Conservation (phyloP, 805 yeast genomes). For the Barnettozyma californica region DNA sequence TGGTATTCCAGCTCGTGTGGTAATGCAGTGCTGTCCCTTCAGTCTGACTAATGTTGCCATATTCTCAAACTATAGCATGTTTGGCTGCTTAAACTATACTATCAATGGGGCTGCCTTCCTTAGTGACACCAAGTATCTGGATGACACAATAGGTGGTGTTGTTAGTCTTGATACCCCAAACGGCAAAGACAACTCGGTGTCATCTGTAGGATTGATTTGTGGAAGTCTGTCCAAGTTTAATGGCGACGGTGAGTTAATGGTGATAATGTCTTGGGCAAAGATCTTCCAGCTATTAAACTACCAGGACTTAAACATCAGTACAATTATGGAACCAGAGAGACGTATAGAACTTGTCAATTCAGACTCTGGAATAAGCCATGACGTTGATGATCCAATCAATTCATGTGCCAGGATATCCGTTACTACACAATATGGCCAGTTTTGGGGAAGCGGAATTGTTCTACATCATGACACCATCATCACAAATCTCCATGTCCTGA, state of each 20-base stretch:
- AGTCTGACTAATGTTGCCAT: conserved; percentile 26
- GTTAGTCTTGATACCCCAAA: conserved; percentile 11
- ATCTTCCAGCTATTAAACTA: conserved; percentile 14
- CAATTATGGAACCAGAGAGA: not conserved
- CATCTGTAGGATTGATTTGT: conserved; percentile 21
- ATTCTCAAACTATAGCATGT: conserved; percentile 20
- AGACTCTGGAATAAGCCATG: not conserved
- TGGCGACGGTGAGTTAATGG: conserved; percentile 26
- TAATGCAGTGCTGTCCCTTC: conserved; percentile 25
- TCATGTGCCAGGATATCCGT: conserved; percentile 24
- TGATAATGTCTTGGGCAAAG: conserved; percentile 23
- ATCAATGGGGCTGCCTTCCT: conserved; percentile 17
- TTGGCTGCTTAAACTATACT: conserved; percentile 17
- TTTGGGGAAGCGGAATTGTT: conserved; percentile 28
- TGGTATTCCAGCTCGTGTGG: conserved; percentile 16
- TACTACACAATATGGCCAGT: conserved; percentile 13
- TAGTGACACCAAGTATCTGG: conserved; percentile 24
- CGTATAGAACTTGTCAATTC: not conserved
- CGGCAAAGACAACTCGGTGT: not conserved
- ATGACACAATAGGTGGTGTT: conserved; percentile 24
- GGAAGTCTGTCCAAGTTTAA: conserved; percentile 21
- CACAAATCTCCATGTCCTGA: conserved; percentile 25
- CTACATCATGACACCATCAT: conserved; percentile 15
- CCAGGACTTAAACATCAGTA: conserved; percentile 1
- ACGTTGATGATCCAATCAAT: conserved; percentile 11